Evolutionary conservation across 352 stramenopile genomes (phyloP), one percentile per base, ranked within the genome.

Genomic region (Globisporangium ultimum): DNA sequence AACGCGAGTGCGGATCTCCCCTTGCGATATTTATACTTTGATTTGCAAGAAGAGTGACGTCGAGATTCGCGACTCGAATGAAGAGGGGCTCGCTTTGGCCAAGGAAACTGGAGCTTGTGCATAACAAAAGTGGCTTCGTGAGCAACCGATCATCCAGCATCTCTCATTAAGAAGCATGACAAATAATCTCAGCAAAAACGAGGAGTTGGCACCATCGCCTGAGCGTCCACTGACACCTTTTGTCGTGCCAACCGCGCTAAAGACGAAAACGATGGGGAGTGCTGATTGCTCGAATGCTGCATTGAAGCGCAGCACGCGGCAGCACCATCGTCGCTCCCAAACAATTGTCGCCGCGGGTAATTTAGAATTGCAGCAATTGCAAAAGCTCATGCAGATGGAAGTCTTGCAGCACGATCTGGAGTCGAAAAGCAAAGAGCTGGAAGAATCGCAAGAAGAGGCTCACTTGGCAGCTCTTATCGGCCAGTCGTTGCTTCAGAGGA

Each of bases 381-480:
- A 78, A 36, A 65, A 68, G 17, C 57, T 70, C 15, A 74, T 68
- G 49, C 67, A 74, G 18, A 68, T 85, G 36, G 64, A 85, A 14
- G 67, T 71, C n/a, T 53, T 85, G 15, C 70, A 81, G 36, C 63
- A 64, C n/a, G 73, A 80, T 47, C 66, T 85, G 22, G 72, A 78
- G 53, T 75, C 58, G 18, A 75, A 76, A 50, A 81, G 55, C 59
- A 79, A 76, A 46, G 75, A 68, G 17, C 63, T 84, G 8, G 70
- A 80, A 42, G 70, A 77, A 32, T 78, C 70, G 1, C 70, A 82
- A 21, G 75, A 84, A 55, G 75, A 84, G 41, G 70, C 70, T 22
- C 70, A 74, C 50, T 57, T 84, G 15, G 74, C 72, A 2, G 74
- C 72, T 10, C 69, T 73, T 15, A 80, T 84, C 32, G 72, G 72